These are phyloP conservation scores for Globisporangium megalacanthum DNA, from an alignment of 352 stramenopile genomes.

Conservation along the genomic window DNA sequence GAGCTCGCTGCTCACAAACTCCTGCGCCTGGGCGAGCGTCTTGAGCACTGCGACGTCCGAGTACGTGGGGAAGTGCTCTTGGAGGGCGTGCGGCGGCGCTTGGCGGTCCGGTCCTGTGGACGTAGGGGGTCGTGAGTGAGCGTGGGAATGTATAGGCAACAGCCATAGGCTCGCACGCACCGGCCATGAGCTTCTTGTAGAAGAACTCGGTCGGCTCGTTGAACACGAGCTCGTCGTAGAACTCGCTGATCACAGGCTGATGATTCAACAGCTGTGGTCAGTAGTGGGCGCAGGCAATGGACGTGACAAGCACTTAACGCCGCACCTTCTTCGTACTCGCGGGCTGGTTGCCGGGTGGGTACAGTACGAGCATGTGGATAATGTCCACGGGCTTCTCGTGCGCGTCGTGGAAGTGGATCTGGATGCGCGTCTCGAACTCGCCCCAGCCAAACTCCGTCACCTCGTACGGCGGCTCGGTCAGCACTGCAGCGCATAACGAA, in stretches of 20 bases:
- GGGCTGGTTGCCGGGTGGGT: conserved; percentile 78
- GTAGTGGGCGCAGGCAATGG: no score
- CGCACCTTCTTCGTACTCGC: conserved; percentile 87
- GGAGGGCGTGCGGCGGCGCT: conserved; percentile 57
- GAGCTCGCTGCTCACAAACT: conserved; percentile 72
- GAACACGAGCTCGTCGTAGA: conserved; percentile 98
- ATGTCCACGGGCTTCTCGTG: conserved; percentile 90
- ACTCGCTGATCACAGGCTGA: conserved; percentile 93
- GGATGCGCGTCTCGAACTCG: conserved; percentile 97
- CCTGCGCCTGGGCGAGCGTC: conserved; percentile 73
- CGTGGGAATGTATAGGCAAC: neutral
- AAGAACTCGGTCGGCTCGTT: conserved; percentile 95
- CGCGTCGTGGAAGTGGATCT: conserved; percentile 95
- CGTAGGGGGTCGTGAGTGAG: neutral
- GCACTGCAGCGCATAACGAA: conserved; percentile 37
- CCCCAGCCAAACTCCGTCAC: conserved; percentile 96
- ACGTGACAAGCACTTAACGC: neutral
- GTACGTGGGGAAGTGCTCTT: conserved; percentile 85
- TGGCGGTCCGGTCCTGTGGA: conserved; percentile 50
- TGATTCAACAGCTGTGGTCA: neutral
- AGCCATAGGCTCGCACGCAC: conserved; percentile 10
- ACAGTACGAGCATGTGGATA: conserved; percentile 84
- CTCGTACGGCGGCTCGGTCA: conserved; percentile 94
- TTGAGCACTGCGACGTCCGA: conserved; percentile 88
- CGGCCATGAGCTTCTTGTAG: conserved; percentile 89